Base-by-base conservation (phyloP, 345 rosid genomes). In the Bruguiera gymnorhiza region DNA sequence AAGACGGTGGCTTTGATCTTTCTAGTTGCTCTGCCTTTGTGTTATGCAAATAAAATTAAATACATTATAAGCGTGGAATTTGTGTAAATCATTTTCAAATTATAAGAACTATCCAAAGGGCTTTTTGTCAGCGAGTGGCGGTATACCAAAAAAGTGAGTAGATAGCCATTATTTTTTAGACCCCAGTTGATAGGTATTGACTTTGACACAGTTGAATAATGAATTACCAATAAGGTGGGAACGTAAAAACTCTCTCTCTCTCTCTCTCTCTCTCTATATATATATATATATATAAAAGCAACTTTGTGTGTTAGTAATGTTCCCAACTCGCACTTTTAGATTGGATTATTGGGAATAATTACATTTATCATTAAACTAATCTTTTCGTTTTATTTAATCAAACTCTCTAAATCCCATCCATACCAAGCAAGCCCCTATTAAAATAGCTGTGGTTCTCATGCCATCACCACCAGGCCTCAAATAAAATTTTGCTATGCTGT, bases 281-380 rank as follows among this genome's bases (percentile, higher is more conserved):
- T 9, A 9, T 34, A 63, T 63, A 31, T 4, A 2, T 37, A 10
- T 26, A 29, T 19, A 61, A 18, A 1, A 8, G 0, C 24, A 54
- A 8, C 58, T 8, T 23, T 67, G 57, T n/a, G 18, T 53, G 68
- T 37, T 58, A 32, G 1, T 34, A 61, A 71, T 60, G 43, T n/a
- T 64, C 79, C 71, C 37, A 7, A 8, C 71, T 71, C 70, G 70
- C 76, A 61, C 82, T 81, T 77, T 73, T 55, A 7, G 63, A 39
- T 23, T 50, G 21, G 60, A 81, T 79, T 76, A 76, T 74, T 71
- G 64, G 68, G 76, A 74, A 84, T 72, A 81, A 65, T 82, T 68
- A 64, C 67, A 10, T 23, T 20, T 61, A 54, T 77, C 39, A 74
- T 69, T 65, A 65, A 79, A 72, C 26, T 51, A 61, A 54, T 57